phyloP scores from a whole-genome alignment of 495 filamentous ascomycete species.

The Aspergillus homomorphus region DNA sequence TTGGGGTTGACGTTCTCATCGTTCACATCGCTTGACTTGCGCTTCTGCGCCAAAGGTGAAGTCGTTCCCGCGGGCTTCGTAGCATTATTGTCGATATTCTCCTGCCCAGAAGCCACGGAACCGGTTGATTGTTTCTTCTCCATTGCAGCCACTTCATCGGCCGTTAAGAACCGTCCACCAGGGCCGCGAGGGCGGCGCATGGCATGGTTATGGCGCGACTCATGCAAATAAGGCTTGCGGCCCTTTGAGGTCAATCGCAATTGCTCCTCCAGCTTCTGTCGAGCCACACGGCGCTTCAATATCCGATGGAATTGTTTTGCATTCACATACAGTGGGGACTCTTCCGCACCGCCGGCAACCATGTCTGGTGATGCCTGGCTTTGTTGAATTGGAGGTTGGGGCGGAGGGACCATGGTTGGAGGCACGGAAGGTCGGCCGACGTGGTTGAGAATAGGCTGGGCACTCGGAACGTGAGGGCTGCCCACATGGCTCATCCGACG shows the following conservation, averaged over 20 bases:
- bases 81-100: constrained; percentile 34
- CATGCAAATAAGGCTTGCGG: constrained; percentile 94
- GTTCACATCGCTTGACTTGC: constrained; percentile 48
- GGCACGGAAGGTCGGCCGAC: constrained; percentile 47
- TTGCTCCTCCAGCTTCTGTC: constrained; percentile 89
- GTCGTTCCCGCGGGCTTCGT: constrained; percentile 23
- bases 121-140: constrained; percentile 51
- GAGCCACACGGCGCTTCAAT: constrained; percentile 85
- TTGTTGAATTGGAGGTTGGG: constrained; percentile 52
- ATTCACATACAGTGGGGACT: constrained; percentile 95
- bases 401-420: constrained; percentile 47
- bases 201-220: constrained; percentile 98
- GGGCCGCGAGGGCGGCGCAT: constrained; percentile 95
- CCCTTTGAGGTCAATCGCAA: constrained; percentile 90
- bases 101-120: constrained; percentile 28
- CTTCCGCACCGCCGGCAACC: constrained; percentile 71
- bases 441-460: constrained; percentile 50
- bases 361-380: constrained; percentile 83
- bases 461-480: constrained; percentile 45
- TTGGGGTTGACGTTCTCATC: constrained; percentile 43
- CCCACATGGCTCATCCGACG: constrained; percentile 51
- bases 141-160: constrained; percentile 94
- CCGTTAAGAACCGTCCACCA: constrained; percentile 94
- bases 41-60: constrained; percentile 41
- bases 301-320: constrained; percentile 99